Evolutionary conservation across 768 basidiomycete genomes (phyloP), one percentile per base, ranked within the genome.

Genomic region (Phaeotremella skinneri): DNA sequence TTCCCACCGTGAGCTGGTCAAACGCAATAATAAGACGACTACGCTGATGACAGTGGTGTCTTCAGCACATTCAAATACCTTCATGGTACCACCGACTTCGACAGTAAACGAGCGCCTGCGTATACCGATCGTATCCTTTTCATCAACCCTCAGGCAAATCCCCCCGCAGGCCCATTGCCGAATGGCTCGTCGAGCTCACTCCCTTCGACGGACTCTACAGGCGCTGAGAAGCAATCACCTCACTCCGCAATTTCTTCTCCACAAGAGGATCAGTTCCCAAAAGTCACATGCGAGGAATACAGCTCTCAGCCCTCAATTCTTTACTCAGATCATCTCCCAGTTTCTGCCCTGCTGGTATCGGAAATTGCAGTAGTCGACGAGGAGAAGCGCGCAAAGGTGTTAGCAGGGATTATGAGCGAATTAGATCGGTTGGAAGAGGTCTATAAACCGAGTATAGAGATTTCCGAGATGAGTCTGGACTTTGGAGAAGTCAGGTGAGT

Each of bases 101-200:
- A 76, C 45, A 63, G 60, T n/a, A 51, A 60, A 25, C 55, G 75
- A 5, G 64, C 65, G 29, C 72, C 75, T 20, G 70, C 73, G 21
- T 76, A 73, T 52, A 76, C 75, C 17, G 75, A 76, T 59, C 55
- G 75, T 11, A 69, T 76, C 21, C 49, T 76, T 0, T 75, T 61
- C 56, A 39, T 49, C 23, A 49, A 42, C 11, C 68, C 63, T 1
- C 9, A 47, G 0, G 23, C 49, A 14, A 49, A 57, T 5, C 34
- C 53, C n/a, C 26, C 50, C 4, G 16, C 56, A 4, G n/a, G n/a
- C 25, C 57, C 3, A 43, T 49, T 37, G 17, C 45, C 11, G n/a
- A n/a, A n/a, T n/a, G n/a, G n/a, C n/a, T n/a, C n/a, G n/a, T n/a
- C n/a, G n/a, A n/a, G n/a, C n/a, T n/a, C n/a, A n/a, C n/a, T n/a